Evolutionary conservation across 2,329 filamentous ascomycete species (phyloP), one percentile per base, ranked within the genome.

Genomic region (Ophiosphaerella korrae): DNA sequence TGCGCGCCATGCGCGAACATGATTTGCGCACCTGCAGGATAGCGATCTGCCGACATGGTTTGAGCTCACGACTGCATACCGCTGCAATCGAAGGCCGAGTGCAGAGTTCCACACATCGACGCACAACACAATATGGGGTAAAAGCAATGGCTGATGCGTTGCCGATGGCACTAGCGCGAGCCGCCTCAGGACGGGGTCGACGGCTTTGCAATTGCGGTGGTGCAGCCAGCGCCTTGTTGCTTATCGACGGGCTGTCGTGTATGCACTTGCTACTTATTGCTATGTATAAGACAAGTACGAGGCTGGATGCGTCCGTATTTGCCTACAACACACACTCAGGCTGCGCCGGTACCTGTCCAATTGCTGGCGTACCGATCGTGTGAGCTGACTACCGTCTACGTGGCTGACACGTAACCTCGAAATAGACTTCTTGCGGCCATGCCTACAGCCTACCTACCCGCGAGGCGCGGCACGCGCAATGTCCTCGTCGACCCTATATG

Each of bases 1-100:
- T n/a, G 48, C 45, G 18, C 45, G 46, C 39, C 47, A 48, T 33
- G 42, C 48, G 48, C 51, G 43, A 59, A 56, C 54, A 35, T 62
- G 58, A 57, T 56, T 61, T 63, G 55, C 57, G 54, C 52, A 55
- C 56, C 48, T 53, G 52, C 53, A 60, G 46, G 34, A 39, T 45
- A 53, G 56, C 54, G 60, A 64, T 64, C 62, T 62, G 56, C 56
- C 50, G 48, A 26, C 61, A 62, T 45, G 61, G 61, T 50, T 57
- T 11, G 53, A 43, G 45, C 18, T 4, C 18, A 21, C 18, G 18
- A 21, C 18, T 21, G 18, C 18, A 21, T 21, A 21, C 18, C 3
- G 18, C 18, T 21, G 18, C 18, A 21, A 21, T 61, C 55, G 58
- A 62, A 62, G 55, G 40, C 48, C 50, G 35, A 42, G 39, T 58